Evolutionary conservation across 768 basidiomycete species (phyloP).

Genomic region (Coprinopsis cinerea): DNA sequence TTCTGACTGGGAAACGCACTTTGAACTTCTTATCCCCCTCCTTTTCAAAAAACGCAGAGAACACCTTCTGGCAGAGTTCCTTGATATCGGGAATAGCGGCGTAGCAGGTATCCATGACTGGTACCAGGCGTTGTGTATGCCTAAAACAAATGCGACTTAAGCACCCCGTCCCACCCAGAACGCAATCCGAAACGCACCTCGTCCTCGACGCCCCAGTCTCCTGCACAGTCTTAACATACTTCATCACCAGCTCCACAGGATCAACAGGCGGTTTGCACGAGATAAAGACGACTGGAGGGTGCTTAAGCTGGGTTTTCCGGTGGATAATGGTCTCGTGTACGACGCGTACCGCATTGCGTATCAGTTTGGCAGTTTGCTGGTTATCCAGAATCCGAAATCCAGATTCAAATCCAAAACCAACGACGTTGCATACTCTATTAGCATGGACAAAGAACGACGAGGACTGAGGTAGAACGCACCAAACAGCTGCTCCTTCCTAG

Average conservation of each 20-base stretch:
- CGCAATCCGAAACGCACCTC: constrained; percentile 33
- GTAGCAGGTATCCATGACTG: constrained; percentile 59
- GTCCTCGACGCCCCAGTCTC: constrained; percentile 60
- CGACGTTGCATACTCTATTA: no score
- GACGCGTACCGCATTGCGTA: constrained; percentile 63
- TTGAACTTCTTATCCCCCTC: constrained; percentile 41
- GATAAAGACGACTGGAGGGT: constrained; percentile 63
- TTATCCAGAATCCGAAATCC: constrained; percentile 5
- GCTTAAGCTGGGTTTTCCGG: no score
- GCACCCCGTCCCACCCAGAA: neutral
- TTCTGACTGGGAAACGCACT: constrained; percentile 29
- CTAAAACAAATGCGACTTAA: constrained; percentile 28
- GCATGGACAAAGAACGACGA: no score
- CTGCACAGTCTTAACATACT: constrained; percentile 57
- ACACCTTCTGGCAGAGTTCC: constrained; percentile 47
- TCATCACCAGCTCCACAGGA: constrained; percentile 62
- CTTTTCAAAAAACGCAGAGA: constrained; percentile 47
- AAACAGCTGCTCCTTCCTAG: constrained; percentile 58
- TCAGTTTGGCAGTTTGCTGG: constrained; percentile 74
- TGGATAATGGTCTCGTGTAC: neutral
- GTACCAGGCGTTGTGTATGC: constrained; percentile 64
- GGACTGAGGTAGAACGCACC: constrained; percentile 37
- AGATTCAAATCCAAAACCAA: neutral
- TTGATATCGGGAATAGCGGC: constrained; percentile 70
- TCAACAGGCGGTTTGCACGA: constrained; percentile 75